Evolutionary conservation across 2,329 filamentous ascomycete species (phyloP), one percentile per base, ranked within the genome.

Genomic region (Aureobasidium sp.): DNA sequence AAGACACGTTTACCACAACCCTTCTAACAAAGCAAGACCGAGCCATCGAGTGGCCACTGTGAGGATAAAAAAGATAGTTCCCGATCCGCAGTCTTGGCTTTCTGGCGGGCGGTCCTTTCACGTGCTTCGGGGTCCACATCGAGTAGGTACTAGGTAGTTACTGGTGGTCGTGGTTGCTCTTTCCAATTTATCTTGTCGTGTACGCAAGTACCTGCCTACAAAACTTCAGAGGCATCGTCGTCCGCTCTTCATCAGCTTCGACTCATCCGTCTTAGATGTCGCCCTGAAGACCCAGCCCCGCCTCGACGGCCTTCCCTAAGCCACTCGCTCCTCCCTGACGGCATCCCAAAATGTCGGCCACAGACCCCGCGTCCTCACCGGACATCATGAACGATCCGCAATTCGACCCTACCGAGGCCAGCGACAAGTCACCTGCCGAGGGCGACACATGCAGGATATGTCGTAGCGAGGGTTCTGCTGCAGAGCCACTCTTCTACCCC

Each of bases 401-500:
- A 60, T 82, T 78, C 67, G 77, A 75, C 64, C 75, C 74, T 20
- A 29, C 27, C n/a, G 68, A 55, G 64, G 59, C 61, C 55, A 47
- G 44, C 64, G 71, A 73, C 57, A 73, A 68, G 61, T 22, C 60
- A 9, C 69, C 62, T 25, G 77, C 81, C 37, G 64, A 89, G 61
- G 81, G 82, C 62, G 90, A 96, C 71, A 95, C 91, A n/a, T 99
- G 94, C 79, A 87, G 94, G 64, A 99, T 99, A 80, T 99, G 94
- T 76, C 86, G 95, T 68, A 91, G 90, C 58, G 95, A 99, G 75
- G 91, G 85, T 61, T 89, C 88, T 1, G 75, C 82, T 4, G 84
- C 89, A 4, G 94, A 97, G 72, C 91, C 91, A 63, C 83, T 99
- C 42, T 99, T 96, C 79, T 94, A 95, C 72, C 94, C 94, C 6